Evolutionary conservation across 1,284 basidiomycete genomes (phyloP).

Genomic region (Malassezia dermatis): DNA sequence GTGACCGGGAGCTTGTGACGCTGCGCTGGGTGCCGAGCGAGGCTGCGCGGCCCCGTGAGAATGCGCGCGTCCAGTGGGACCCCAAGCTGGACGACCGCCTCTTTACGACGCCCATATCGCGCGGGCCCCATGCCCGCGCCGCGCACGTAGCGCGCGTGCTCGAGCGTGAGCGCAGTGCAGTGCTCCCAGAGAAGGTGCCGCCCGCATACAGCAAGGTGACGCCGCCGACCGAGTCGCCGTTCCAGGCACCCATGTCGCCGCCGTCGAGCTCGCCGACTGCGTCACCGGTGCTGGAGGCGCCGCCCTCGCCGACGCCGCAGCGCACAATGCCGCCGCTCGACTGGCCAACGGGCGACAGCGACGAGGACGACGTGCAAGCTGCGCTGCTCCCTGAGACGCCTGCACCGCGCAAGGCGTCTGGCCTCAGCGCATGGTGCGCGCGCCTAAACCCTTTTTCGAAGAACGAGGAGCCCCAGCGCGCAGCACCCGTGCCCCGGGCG

Average conservation of each 20-base stretch:
- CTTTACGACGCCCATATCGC: background rate
- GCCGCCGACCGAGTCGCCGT: background rate
- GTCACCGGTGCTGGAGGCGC: constrained; percentile 6
- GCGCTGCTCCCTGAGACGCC: background rate
- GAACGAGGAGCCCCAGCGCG: background rate
- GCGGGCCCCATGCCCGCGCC: constrained; percentile 12
- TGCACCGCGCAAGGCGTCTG: background rate
- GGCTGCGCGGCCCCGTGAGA: constrained; percentile 14
- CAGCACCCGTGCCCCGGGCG: background rate
- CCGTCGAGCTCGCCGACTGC: constrained; percentile 13
- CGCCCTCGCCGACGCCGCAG: constrained; percentile 13
- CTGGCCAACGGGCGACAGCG: constrained; percentile 1
- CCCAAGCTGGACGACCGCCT: constrained; percentile 2
- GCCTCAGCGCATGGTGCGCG: constrained; percentile 13
- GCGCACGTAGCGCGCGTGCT: constrained; percentile 11
- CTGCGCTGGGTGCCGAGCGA: constrained; percentile 34
- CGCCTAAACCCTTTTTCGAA: constrained; percentile 12
- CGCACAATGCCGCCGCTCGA: constrained; percentile 2
- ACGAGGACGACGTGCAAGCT: constrained; percentile 1
- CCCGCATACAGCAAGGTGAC: background rate
- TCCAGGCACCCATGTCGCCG: constrained; percentile 9
- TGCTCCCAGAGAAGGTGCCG: background rate
- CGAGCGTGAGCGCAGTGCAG: constrained; percentile 13
- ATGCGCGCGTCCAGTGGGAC: constrained; percentile 32
- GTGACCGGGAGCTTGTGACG: constrained; percentile 37